These are phyloP conservation scores for Geotrichum klebahnii DNA, from an alignment of 1,139 yeast genomes.

Conservation along the genomic window DNA sequence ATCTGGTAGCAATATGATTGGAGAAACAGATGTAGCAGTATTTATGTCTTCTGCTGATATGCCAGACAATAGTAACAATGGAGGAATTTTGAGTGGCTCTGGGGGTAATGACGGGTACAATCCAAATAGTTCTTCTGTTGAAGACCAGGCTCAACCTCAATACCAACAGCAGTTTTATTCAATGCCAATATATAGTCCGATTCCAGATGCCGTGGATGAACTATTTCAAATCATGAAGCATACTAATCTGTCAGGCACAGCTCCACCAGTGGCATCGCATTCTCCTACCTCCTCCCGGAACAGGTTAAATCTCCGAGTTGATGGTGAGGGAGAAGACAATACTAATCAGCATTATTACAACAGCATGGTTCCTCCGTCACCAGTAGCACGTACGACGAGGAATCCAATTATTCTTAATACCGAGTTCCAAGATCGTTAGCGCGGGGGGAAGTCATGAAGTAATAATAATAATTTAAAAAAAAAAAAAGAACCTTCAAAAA, in stretches of 20 bases:
- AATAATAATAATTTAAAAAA: too few species aligned
- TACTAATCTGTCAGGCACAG: conserved; percentile 18
- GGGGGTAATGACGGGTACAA: too few species aligned
- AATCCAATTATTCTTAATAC: conserved; percentile 31
- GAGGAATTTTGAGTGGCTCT: not conserved
- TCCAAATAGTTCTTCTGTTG: not conserved
- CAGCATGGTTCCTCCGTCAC: conserved; percentile 27
- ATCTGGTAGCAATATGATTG: conserved; percentile 20
- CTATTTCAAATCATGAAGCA: conserved; percentile 29
- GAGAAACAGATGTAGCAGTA: conserved; percentile 22
- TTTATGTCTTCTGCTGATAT: conserved; percentile 14
- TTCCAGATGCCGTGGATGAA: conserved; percentile 26
- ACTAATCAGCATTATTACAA: conserved; percentile 1
- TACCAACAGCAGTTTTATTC: conserved; percentile 20
- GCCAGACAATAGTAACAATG: not conserved
- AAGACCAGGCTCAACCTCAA: conserved; percentile 2
- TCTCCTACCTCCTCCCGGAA: not conserved
- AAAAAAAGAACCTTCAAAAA: not conserved
- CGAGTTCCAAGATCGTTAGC: conserved; percentile 22
- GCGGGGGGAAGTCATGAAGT: not conserved
- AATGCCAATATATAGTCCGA: conserved; percentile 22
- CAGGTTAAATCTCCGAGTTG: not conserved
- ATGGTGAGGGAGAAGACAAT: not conserved
- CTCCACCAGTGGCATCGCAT: conserved; percentile 8
- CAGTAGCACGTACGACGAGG: conserved; percentile 29